Evolutionary conservation across 2,329 filamentous ascomycete species (phyloP), one percentile per base, ranked within the genome.

Genomic region (Blastomyces parvus): DNA sequence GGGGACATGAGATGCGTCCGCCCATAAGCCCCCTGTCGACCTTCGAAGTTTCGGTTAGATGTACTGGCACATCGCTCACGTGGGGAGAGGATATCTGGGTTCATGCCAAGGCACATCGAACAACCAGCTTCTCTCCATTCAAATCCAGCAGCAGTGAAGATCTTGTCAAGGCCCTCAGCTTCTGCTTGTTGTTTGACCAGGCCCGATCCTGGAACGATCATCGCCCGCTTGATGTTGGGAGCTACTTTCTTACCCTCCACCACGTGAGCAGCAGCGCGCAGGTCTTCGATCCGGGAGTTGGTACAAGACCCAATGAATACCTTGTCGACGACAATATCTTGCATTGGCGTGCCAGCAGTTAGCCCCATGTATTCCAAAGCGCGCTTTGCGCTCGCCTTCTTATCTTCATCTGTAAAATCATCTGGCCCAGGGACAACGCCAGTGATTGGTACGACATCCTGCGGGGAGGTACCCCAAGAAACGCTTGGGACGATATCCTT

Each of bases 41-140:
- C 94, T 76, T 97, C 94, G 70, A 97, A 97, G 78, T 97, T 97
- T 71, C 94, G 89, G 80, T 97, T 97, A 66, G 90, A 95, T 59
- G 94, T 97, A 73, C 88, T 93, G 52, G 94, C 94, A 74, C 94
- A 97, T 72, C 94, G 88, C 79, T 99, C 94, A 75, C 88, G 85
- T 62, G 94, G 92, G 1, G 91, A 86, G 57, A 97, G 84, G 67
- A 99, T 97, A 75, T 99, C 94, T 0, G 94, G 93, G 81, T 99
- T 99, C 93, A 99, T 99, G 74, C 94, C 94, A 62, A 99, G 84
- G 75, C 94, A 97, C 94, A 99, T 99, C 66, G 90, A 96, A 84
- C 94, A 99, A 59, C 94, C 94, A 68, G 94, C 94, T 80, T 99
- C 94, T 74, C 94, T 86, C 93, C 93, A 97, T 76, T 97, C 93